Evolutionary conservation across 805 yeast genomes (phyloP).

Genomic region (Kodamaea kaohsiungensis): DNA sequence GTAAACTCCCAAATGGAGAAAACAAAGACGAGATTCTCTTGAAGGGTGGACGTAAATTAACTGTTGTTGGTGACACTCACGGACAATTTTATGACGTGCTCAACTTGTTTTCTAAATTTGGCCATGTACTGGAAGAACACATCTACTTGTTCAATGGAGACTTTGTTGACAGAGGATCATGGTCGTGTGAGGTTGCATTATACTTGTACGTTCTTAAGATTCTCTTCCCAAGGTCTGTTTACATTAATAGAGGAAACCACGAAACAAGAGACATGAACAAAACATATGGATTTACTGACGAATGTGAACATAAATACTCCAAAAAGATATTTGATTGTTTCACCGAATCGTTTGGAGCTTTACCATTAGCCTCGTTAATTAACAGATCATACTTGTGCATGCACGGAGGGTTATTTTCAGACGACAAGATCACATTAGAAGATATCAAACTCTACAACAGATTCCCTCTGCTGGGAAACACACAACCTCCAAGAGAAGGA

Average conservation of each 20-base stretch:
- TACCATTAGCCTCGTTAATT: slow-evolving; percentile 84
- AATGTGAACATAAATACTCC: slow-evolving; percentile 86
- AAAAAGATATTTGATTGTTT: slow-evolving; percentile 80
- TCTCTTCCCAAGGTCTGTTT: slow-evolving; percentile 67
- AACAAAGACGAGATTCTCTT: slow-evolving; percentile 26
- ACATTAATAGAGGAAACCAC: slow-evolving; percentile 91
- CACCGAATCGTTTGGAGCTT: slow-evolving; percentile 78
- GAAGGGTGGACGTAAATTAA: slow-evolving; percentile 48
- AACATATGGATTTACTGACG: slow-evolving; percentile 95
- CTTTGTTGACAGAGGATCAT: slow-evolving; percentile 96
- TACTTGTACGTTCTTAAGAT: slow-evolving; percentile 76
- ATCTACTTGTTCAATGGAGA: slow-evolving; percentile 92
- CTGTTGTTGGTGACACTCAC: slow-evolving; percentile 97
- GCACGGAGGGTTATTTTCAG: slow-evolving; percentile 94
- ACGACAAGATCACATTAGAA: slow-evolving; percentile 66
- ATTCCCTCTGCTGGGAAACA: slow-evolving; percentile 48
- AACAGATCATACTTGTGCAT: slow-evolving; percentile 79
- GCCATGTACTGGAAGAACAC: slow-evolving; percentile 66
- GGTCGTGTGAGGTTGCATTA: slow-evolving; percentile 97
- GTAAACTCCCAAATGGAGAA: slow-evolving; percentile 27
- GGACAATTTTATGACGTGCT: slow-evolving; percentile 93
- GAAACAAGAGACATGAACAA: slow-evolving; percentile 97
- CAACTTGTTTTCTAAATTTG: slow-evolving; percentile 74
- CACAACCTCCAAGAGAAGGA: slow-evolving; percentile 90
- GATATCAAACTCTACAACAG: slow-evolving; percentile 75